A percentile compares a stretch with the other conserved stretches of the same genome.
Evolutionary conservation across 1,139 yeast genomes (phyloP).

Genomic region (Suhomyces yuchorum): DNA sequence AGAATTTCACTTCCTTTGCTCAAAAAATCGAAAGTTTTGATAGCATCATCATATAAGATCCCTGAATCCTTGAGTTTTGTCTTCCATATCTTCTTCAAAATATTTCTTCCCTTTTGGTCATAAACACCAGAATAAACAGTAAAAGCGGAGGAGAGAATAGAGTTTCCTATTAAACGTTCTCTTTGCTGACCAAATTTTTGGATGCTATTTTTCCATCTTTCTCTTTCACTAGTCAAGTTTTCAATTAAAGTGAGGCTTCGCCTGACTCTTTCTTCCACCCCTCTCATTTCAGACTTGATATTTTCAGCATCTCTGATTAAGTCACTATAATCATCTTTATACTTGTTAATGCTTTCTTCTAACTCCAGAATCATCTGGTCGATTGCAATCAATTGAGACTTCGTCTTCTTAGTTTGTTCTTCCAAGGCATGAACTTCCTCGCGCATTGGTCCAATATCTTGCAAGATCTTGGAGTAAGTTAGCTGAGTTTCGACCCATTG

Average conservation of each 20-base stretch:
- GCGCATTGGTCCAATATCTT: slow-evolving; percentile 73
- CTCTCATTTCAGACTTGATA: slow-evolving; percentile 68
- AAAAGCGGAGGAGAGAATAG: slow-evolving; percentile 63
- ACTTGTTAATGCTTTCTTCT: slow-evolving; percentile 65
- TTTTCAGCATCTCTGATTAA: slow-evolving; percentile 78
- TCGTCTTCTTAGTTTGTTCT: slow-evolving; percentile 59
- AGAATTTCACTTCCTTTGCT: slow-evolving; percentile 43
- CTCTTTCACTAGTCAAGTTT: slow-evolving; percentile 65
- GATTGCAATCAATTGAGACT: slow-evolving; percentile 71
- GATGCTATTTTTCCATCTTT: slow-evolving; percentile 72
- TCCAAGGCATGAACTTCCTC: slow-evolving; percentile 67
- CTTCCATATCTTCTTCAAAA: slow-evolving; percentile 45
- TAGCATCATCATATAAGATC: slow-evolving; percentile 45
- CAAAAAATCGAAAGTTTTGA: slow-evolving; percentile 39
- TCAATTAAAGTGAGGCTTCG: slow-evolving; percentile 67
- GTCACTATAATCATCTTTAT: slow-evolving; percentile 68
- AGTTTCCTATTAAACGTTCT: slow-evolving; percentile 61
- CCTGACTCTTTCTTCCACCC: slow-evolving; percentile 60
- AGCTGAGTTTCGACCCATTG: slow-evolving; percentile 93
- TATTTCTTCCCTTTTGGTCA: slow-evolving; percentile 54
- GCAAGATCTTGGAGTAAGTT: slow-evolving; percentile 65
- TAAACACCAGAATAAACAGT: slow-evolving; percentile 62
- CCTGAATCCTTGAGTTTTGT: slow-evolving; percentile 35
- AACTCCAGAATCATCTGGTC: slow-evolving; percentile 80
- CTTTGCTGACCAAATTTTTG: slow-evolving; percentile 51